Percentiles rank a stretch among this genome's conserved stretches.
phyloP scores from a whole-genome alignment of 176 grass and related monocot genomes.

The Secale cereale region DNA sequence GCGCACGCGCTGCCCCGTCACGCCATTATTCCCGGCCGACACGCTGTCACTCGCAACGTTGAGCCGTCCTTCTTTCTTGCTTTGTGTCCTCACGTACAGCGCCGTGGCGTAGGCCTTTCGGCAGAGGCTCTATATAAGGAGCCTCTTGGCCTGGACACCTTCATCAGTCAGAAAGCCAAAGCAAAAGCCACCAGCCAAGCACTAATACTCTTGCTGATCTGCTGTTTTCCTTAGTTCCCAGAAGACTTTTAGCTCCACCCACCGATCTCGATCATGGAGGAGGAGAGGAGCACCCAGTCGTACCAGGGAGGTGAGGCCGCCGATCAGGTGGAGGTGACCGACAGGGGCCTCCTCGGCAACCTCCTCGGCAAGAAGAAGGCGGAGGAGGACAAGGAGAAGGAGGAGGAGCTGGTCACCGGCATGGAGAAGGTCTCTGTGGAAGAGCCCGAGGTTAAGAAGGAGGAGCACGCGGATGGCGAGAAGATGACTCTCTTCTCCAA shows the following conservation, averaged over 20 bases:
- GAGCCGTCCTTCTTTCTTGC: neutral
- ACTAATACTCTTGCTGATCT: constrained; percentile 19
- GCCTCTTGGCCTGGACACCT: neutral
- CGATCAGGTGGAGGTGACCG: constrained; percentile 61
- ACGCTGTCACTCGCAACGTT: neutral
- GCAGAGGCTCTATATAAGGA: constrained; percentile 32
- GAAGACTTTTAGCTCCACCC: neutral
- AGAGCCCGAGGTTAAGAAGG: constrained; percentile 37
- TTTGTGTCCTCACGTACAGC: neutral
- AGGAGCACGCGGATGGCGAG: constrained; percentile 37
- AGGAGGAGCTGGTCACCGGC: constrained; percentile 39
- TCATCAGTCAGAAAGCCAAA: constrained; percentile 39
- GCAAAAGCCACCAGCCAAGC: neutral
- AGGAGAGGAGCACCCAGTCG: constrained; percentile 52
- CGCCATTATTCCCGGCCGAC: neutral
- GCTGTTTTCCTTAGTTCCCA: neutral
- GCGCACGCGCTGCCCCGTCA: neutral
- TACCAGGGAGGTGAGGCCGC: constrained; percentile 21
- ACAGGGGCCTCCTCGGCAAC: constrained; percentile 62
- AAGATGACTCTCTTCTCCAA: constrained; percentile 72
- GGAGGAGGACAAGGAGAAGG: constrained; percentile 36
- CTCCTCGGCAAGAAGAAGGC: constrained; percentile 60
- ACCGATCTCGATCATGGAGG: constrained; percentile 48
- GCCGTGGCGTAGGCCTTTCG: no score
- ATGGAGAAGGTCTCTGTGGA: constrained; percentile 63